Conservation (phyloP, 805 yeast species). For the Blastobotrys terrestris region DNA sequence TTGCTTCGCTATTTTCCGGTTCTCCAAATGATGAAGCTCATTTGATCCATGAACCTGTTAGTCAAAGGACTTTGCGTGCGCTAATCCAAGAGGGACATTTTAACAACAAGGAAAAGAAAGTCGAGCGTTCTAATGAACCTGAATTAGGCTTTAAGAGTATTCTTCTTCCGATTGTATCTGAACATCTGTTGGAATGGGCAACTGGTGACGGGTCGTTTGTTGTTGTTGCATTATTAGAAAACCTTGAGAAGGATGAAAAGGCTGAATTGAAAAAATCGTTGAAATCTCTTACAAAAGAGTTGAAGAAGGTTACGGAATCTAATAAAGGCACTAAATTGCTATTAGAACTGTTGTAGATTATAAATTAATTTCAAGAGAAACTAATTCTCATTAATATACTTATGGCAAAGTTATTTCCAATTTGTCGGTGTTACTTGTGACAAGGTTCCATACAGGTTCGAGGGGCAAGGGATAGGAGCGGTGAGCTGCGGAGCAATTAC, state of each 20-base stretch:
- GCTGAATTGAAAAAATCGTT: constrained; percentile 47
- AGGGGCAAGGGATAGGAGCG: too few species aligned
- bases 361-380: not conserved
- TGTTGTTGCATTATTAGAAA: constrained; percentile 72
- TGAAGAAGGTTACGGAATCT: constrained; percentile 23
- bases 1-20: constrained; percentile 41
- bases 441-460: too few species aligned
- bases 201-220: constrained; percentile 71
- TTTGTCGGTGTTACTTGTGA: too few species aligned
- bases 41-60: constrained; percentile 57
- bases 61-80: constrained; percentile 66
- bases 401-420: too few species aligned
- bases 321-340: constrained; percentile 33
- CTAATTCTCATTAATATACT: too few species aligned
- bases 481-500: too few species aligned
- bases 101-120: constrained; percentile 55
- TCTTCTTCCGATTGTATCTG: constrained; percentile 47
- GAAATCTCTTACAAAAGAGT: constrained; percentile 31
- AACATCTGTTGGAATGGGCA: constrained; percentile 60
- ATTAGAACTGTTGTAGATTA: constrained; percentile 20
- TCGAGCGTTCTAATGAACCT: constrained; percentile 45
- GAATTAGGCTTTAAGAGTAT: constrained; percentile 38
- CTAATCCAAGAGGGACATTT: constrained; percentile 83
- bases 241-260: constrained; percentile 39
- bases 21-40: constrained; percentile 64